Conservation (phyloP, 441 rosid species). For the Breynia disticha region DNA sequence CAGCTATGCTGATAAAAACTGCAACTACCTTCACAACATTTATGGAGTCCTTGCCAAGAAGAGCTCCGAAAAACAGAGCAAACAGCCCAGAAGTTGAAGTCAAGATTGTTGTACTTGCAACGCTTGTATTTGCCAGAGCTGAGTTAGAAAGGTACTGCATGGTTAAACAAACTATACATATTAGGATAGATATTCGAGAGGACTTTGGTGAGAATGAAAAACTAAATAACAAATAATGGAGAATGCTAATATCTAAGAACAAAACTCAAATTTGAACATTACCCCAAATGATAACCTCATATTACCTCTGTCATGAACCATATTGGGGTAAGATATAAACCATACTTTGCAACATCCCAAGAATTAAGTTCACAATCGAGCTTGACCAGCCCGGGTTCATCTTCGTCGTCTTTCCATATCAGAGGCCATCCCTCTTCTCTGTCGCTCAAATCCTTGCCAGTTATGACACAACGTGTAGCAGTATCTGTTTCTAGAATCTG, state of each 20-base stretch:
- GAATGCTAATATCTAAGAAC: not conserved
- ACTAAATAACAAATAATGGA: not conserved
- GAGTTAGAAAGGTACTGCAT: conserved; percentile 51
- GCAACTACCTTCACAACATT: conserved; percentile 41
- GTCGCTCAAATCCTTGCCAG: conserved; percentile 28
- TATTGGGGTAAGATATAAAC: conserved; percentile 50
- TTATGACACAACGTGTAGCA: conserved; percentile 16
- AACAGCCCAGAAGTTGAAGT: conserved; percentile 59
- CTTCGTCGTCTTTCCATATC: conserved; percentile 21
- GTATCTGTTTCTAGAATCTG: conserved; percentile 13
- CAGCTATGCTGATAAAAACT: conserved; percentile 52
- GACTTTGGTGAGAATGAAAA: not conserved
- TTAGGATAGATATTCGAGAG: not conserved
- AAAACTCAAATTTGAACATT: not conserved
- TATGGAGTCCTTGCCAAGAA: conserved; percentile 50
- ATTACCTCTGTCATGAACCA: conserved; percentile 58
- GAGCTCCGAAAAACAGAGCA: conserved; percentile 56
- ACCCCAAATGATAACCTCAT: not conserved
- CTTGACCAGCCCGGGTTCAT: conserved; percentile 16
- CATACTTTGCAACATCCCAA: conserved; percentile 33
- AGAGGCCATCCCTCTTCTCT: conserved; percentile 40
- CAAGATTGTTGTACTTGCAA: conserved; percentile 57
- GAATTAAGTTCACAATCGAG: conserved; percentile 16
- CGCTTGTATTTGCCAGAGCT: conserved; percentile 59
- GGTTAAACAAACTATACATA: conserved; percentile 11